Evolutionary conservation across 352 stramenopile genomes (phyloP).

Genomic region (Pythium dissimile): DNA sequence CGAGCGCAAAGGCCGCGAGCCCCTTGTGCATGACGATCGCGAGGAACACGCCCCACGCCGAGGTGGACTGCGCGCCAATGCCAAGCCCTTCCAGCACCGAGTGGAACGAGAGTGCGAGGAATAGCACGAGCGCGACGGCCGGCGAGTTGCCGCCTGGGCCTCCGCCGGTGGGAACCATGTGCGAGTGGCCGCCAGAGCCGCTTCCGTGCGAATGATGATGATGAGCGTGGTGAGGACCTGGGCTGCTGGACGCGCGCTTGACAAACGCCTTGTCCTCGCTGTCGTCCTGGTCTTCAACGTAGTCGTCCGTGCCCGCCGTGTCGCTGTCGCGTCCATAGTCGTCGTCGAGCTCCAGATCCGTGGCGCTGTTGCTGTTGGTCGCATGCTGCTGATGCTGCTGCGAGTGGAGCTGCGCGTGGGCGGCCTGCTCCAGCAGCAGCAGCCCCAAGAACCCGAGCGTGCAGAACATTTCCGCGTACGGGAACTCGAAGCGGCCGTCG

Average conservation of each 20-base stretch:
- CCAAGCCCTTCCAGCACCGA: conserved; percentile 75
- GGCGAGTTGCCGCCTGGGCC: conserved; percentile 31
- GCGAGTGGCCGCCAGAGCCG: conserved; percentile 21
- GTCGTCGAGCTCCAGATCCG: conserved; percentile 35
- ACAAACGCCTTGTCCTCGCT: conserved; percentile 29
- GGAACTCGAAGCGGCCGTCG: conserved; percentile 61
- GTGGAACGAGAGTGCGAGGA: conserved; percentile 78
- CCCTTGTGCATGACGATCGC: conserved; percentile 81
- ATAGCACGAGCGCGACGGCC: conserved; percentile 67
- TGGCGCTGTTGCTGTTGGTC: conserved; percentile 22
- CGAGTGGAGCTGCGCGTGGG: conserved; percentile 38
- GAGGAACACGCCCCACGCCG: conserved; percentile 73
- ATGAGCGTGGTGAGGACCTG: conserved; percentile 16
- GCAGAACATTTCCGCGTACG: conserved; percentile 79
- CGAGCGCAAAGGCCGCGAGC: conserved; percentile 67
- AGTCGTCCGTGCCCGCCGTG: conserved; percentile 28
- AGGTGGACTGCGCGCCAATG: conserved; percentile 63
- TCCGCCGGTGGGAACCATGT: conserved; percentile 23
- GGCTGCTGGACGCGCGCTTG: conserved; percentile 7
- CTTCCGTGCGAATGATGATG: background rate
- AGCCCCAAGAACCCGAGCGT: conserved; percentile 66
- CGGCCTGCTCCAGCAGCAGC: conserved; percentile 62
- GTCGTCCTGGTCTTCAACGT: conserved; percentile 40
- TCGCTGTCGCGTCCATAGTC: conserved; percentile 31
- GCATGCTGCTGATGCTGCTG: conserved; percentile 42